These are phyloP conservation scores for Sabuloglossum arenarium DNA, from an alignment of 495 filamentous ascomycete species.

Conservation along the genomic window DNA sequence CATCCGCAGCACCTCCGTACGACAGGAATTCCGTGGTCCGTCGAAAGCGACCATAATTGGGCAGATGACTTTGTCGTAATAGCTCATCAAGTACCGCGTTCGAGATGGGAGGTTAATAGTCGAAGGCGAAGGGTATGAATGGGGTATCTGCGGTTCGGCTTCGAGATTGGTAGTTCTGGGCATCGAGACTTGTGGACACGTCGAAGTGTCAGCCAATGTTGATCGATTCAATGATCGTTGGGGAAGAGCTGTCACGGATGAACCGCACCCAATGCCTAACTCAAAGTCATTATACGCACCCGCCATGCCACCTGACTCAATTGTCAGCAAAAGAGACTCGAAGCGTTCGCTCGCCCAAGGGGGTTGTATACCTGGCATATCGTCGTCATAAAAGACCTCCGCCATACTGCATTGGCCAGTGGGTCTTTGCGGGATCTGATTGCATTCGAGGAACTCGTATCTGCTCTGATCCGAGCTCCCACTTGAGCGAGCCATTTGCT, in stretches of 20 bases:
- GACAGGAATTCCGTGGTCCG: conserved; percentile 62
- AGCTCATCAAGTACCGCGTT: conserved; percentile 45
- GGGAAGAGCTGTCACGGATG: neutral
- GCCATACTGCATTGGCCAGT: conserved; percentile 13
- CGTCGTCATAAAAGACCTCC: conserved; percentile 23
- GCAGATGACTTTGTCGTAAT: conserved; percentile 77
- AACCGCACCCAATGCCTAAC: conserved; percentile 7
- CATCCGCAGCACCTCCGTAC: conserved; percentile 62
- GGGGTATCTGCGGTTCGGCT: conserved; percentile 4
- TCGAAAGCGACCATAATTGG: conserved; percentile 85
- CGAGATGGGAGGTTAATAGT: conserved; percentile 29
- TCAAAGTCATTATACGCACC: neutral
- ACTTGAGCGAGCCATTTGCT: conserved; percentile 13
- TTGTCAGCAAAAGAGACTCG: conserved; percentile 9
- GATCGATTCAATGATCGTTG: neutral
- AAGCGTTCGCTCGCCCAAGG: conserved; percentile 10
- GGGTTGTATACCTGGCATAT: conserved; percentile 20
- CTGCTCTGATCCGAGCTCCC: conserved; percentile 15
- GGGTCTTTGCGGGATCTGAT: conserved; percentile 11
- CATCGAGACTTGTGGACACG: conserved; percentile 13
- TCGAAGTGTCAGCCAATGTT: conserved; percentile 4
- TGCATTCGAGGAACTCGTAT: conserved; percentile 13
- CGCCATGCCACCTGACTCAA: neutral
- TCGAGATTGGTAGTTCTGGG: neutral
- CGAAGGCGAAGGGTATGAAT: conserved; percentile 16